Evolutionary conservation across 257 asterid genomes (phyloP), one percentile per base, ranked within the genome.

Genomic region (Echites panduratus): DNA sequence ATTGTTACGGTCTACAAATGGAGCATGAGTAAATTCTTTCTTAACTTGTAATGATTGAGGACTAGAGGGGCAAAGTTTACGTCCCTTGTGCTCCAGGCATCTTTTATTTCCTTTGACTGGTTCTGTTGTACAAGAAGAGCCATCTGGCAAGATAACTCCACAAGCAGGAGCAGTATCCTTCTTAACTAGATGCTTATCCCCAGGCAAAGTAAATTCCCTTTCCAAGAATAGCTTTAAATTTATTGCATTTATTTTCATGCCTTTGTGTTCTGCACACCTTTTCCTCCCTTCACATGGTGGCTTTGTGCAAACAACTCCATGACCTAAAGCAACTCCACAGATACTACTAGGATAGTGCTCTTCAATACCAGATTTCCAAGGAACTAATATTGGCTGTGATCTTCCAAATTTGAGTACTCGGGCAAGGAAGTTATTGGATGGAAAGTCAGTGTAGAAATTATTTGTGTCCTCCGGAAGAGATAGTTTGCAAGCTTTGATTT

Each of bases 261-360:
- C 99, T 84, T 89, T 94, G 82, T 94, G 99, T 75, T 80, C 75
- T n/a, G 79, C 75, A 68, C 99, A 94, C 74, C 97, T 86, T 78
- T 86, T 89, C 68, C 93, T 87, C 72, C 97, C 95, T 81, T 77
- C 76, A 57, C 81, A 86, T 27, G 97, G 92, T 35, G 89, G 76
- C 43, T 70, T 72, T 19, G 78, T 87, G 79, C 99, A 94, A 68
- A 89, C 70, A 14, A 84, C 82, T 77, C 97, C 97, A 65, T 77
- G 76, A 66, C 93, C 93, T 7, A 81, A 54, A 43, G 89, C 87
- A 56, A 91, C 97, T 22, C 97, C 99, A 81, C 97, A 94, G 44
- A 79, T 81, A 68, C 68, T 19, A 68, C 66, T 19, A 48, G 32
- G 10, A 44, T n/a, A 14, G 43, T 76, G 64, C 48, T 73, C 81